A percentile compares a stretch with the other conserved stretches of the same genome.
Conservation (phyloP, 257 asterid species). For the Primulina tabacum region DNA sequence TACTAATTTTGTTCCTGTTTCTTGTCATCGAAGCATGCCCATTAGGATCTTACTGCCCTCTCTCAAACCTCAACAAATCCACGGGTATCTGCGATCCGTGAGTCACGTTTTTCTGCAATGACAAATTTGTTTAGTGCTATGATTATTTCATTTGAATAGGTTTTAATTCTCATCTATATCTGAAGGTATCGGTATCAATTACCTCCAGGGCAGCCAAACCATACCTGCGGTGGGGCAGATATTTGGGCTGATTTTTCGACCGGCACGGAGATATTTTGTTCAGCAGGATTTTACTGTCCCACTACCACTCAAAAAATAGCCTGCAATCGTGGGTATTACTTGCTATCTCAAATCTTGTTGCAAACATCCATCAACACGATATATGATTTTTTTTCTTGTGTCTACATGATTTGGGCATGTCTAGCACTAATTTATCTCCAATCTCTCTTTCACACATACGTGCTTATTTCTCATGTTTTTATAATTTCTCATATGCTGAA, state of each 20-base stretch:
- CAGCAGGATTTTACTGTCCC: constrained; percentile 91
- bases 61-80: constrained; percentile 55
- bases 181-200: constrained; percentile 83
- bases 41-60: constrained; percentile 87
- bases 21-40: constrained; percentile 79
- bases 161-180: constrained; percentile 16
- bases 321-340: constrained; percentile 75
- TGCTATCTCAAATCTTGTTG: constrained; percentile 29
- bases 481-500: constrained; percentile 14
- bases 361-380: not conserved
- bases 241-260: constrained; percentile 76
- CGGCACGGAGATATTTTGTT: constrained; percentile 70
- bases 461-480: constrained; percentile 10
- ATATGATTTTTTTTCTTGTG: not conserved
- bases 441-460: constrained; percentile 1
- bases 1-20: constrained; percentile 25
- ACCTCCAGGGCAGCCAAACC: constrained; percentile 80
- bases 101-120: constrained; percentile 35
- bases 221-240: constrained; percentile 92
- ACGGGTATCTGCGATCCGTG: constrained; percentile 96
- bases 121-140: not conserved
- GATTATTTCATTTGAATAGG: constrained; percentile 11
- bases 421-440: not conserved
- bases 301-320: constrained; percentile 56
- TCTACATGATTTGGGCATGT: constrained; percentile 17